Conservation (phyloP, 371 early-diverging fungal genomes). For the Rhizopus arrhizus region DNA sequence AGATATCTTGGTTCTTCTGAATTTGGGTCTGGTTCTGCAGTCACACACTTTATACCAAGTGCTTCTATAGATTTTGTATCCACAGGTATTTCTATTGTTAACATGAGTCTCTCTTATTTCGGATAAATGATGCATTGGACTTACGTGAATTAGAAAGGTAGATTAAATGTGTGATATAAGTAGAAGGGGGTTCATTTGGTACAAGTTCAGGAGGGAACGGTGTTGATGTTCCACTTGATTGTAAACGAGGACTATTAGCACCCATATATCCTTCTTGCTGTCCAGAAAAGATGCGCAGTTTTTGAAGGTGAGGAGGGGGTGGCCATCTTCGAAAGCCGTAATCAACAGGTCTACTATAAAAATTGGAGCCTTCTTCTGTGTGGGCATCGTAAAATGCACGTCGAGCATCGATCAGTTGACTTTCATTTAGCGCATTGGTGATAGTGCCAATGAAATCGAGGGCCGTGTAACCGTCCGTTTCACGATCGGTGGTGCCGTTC, state of each 20-base stretch:
- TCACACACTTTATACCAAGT: conserved; percentile 64
- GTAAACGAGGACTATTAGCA: conserved; percentile 8
- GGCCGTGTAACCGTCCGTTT: conserved; percentile 70
- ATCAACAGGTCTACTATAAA: conserved; percentile 35
- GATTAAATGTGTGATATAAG: conserved; percentile 71
- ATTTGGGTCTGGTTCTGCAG: conserved; percentile 26
- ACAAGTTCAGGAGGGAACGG: conserved; percentile 46
- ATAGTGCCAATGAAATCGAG: conserved; percentile 72
- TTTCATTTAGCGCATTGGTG: conserved; percentile 68
- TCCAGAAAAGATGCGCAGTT: conserved; percentile 5
- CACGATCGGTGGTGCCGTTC: conserved; percentile 73
- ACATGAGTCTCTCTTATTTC: no score
- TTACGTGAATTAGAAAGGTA: conserved; percentile 63
- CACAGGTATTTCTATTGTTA: conserved; percentile 41
- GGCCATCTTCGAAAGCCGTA: conserved; percentile 40
- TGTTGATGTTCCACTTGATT: conserved; percentile 6
- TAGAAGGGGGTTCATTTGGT: conserved; percentile 52
- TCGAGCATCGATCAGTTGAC: conserved; percentile 49
- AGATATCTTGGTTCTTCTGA: conserved; percentile 26
- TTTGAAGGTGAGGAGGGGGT: conserved; percentile 12
- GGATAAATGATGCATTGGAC: background rate
- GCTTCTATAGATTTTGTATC: conserved; percentile 59
- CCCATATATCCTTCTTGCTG: conserved; percentile 27
- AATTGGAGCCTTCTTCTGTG: conserved; percentile 22
- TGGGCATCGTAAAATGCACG: conserved; percentile 42